These are phyloP conservation scores for Populus nigra DNA, from an alignment of 345 rosid genomes.

Conservation along the genomic window DNA sequence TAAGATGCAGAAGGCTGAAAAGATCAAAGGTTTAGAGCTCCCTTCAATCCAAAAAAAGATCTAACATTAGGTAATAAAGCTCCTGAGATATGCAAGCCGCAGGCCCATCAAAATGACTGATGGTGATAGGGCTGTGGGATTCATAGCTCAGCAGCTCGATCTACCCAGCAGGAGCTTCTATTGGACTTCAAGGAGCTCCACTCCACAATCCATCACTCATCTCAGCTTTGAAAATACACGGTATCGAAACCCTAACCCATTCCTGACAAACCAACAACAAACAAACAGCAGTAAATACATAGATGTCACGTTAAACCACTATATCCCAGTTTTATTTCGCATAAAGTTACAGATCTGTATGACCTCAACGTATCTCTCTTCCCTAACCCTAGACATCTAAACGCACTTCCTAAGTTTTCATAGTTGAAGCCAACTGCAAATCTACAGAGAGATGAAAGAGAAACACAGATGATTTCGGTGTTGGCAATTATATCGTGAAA, in stretches of 20 bases:
- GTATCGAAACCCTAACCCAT: neutral
- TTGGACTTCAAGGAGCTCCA: conserved; percentile 96
- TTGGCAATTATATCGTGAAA: neutral
- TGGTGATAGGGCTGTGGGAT: conserved; percentile 60
- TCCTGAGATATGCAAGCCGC: conserved; percentile 92
- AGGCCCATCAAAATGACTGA: conserved; percentile 42
- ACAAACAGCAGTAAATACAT: neutral
- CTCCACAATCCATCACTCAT: conserved; percentile 16
- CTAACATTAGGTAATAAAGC: conserved; percentile 47
- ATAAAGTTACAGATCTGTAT: neutral
- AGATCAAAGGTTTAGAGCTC: conserved; percentile 61
- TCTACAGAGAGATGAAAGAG: too few species aligned
- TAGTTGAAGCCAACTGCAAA: neutral
- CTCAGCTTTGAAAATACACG: too few species aligned
- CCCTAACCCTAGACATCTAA: neutral
- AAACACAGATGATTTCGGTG: too few species aligned
- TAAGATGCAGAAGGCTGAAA: neutral
- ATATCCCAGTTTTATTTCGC: neutral
- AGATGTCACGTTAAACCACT: neutral
- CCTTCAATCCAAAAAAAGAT: conserved; percentile 95
- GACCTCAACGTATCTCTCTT: neutral
- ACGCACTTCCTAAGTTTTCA: neutral
- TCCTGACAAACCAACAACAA: too few species aligned
- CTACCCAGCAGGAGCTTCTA: conserved; percentile 56
- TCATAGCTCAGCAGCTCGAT: conserved; percentile 87